Evolutionary conservation across 371 early-diverging fungal species (phyloP), one percentile per base, ranked within the genome.

Genomic region (Parasitella parasitica): DNA sequence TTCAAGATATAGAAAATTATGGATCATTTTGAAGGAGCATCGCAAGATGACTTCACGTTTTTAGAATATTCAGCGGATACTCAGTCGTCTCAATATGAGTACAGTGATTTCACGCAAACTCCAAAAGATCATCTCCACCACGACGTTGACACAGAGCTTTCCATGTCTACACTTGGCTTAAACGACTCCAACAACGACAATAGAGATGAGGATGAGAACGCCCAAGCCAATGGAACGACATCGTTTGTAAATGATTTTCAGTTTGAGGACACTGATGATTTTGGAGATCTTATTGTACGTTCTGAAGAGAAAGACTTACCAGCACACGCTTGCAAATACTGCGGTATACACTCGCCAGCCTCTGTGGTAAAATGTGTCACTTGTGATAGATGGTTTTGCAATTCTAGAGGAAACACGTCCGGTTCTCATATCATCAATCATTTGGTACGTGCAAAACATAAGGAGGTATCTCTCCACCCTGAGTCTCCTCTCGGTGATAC

Each of bases 381-480:
- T 0, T 99, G 99, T 81, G 84, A 86, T 51, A 91, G 93, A 61
- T 97, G 97, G 97, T 98, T 99, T 72, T 99, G 99, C 77, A 99
- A 99, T 69, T 89, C 94, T 4, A 86, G 95, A 51, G 94, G 95
- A 38, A 89, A 88, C 62, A 93, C 94, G 1, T 91, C 95, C 1
- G 97, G 95, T 27, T 92, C 99, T 4, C 99, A 99, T 70, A 97
- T 97, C 60, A 88, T 99, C 60, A 92, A 89, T 63, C 99, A 99
- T 71, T 76, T 98, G 51, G 98, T 98, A 22, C 86, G 90, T 52
- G 91, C 97, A 9, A 91, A 91, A 61, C 99, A 99, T 76, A 96
- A 94, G 74, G 95, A 97, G 63, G 96, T 97, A 6, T 81, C 84
- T 61, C 83, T 97, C 36, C 98, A 98, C 67, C 89, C 94, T 0